Conservation (phyloP, 2,329 filamentous ascomycete species). For the Diaporthe ilicicola region DNA sequence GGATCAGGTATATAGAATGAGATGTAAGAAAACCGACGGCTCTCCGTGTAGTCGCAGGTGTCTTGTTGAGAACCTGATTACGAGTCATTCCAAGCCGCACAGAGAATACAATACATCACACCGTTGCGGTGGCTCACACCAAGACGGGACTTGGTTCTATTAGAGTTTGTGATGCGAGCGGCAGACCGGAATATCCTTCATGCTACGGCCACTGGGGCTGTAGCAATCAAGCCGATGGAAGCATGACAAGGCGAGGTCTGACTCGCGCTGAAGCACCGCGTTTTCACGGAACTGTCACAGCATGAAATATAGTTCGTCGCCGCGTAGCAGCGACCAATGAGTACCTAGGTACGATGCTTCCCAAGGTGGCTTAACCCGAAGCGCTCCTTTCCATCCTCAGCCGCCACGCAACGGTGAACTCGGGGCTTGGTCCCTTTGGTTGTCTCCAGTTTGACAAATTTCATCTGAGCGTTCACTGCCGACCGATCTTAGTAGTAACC, state of each 20-base stretch:
- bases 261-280: constrained; percentile 3
- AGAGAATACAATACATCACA: not conserved
- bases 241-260: constrained; percentile 4
- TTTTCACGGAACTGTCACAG: constrained; percentile 3
- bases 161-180: constrained; percentile 13
- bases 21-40: not conserved
- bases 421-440: not conserved
- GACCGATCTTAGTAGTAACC: not conserved
- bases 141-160: not conserved
- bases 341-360: not conserved
- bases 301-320: constrained; percentile 10
- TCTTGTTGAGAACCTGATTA: not conserved
- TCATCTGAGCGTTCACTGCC: constrained; percentile 2
- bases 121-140: not conserved
- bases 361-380: not conserved
- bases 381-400: not conserved
- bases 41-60: not conserved
- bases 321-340: not conserved
- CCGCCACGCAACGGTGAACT: not conserved
- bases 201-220: not conserved
- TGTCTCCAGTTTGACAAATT: not conserved
- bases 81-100: not conserved
- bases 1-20: not conserved
- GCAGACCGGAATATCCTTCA: not conserved
- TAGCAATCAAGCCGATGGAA: not conserved